Base-by-base conservation (phyloP, 2,329 filamentous ascomycete genomes). In the Aureobasidium musti region DNA sequence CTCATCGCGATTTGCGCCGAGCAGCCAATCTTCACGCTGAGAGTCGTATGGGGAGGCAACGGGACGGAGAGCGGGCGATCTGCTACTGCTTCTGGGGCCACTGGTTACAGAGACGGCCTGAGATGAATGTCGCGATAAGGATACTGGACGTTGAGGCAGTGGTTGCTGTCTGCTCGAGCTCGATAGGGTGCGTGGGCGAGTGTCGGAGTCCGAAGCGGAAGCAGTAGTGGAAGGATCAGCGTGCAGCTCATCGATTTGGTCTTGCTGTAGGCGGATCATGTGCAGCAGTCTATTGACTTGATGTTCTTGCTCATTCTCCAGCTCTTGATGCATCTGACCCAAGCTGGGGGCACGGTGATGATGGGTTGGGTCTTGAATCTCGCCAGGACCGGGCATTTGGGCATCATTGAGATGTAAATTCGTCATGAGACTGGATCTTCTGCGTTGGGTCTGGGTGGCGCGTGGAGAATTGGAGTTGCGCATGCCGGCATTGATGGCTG, bases 241-340 rank as follows among this genome's bases (percentile, higher is more conserved):
- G 52, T 86, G 85, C 23, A 89, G 82, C 56, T 86, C 82, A 68
- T 86, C 83, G 35, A 91, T 84, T 71, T 92, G 89, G 49, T 89
- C 80, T 74, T 92, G 91, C 73, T 93, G 89, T 63, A 87, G 82
- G 66, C 89, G 85, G 72, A 94, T 93, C 86, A 91, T 89, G 68
- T 86, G 85, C 52, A 94, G 82, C 2, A 94, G 84, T 13, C 91
- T 87, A 74, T 93, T 93, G 69, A 92, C 90, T 77, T 92, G 89
- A 28, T 87, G 88, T 74, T 92, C 90, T 75, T 92, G 89, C 78
- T 92, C 90, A 63, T 87, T 89, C 76, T 92, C 90, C 1, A 92
- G 82, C 77, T 92, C 89, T 74, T 92, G 90, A 71, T 92, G 89
- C 49, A 92, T 84, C 76, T 92, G 89, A 21, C 90, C 90, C 69